A percentile compares a stretch with the other conserved stretches of the same genome.
Evolutionary conservation across 192 early-diverging fungal species (phyloP).

Genomic region (Podila minutissima): DNA sequence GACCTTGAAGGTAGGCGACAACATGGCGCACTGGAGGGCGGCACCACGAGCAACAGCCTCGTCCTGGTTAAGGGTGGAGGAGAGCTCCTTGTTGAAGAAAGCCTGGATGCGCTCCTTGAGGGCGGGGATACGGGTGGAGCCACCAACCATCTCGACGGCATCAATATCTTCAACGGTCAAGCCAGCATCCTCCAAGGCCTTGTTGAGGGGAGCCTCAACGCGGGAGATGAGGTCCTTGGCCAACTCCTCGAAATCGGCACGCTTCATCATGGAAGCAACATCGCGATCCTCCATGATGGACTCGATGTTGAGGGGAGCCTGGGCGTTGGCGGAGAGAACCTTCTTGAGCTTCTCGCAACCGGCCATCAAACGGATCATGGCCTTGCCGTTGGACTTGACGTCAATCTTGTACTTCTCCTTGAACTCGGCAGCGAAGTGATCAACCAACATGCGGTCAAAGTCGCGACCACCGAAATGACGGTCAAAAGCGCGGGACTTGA

Average conservation of each 20-base stretch:
- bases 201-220: conserved; percentile 76
- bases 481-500: conserved; percentile 93
- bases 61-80: conserved; percentile 96
- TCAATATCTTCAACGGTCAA: conserved; percentile 86
- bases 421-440: conserved; percentile 90
- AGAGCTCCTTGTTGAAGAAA: conserved; percentile 91
- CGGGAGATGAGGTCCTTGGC: conserved; percentile 76
- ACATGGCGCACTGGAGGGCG: conserved; percentile 97
- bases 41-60: conserved; percentile 97
- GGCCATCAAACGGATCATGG: conserved; percentile 87
- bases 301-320: conserved; percentile 94
- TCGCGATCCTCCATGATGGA: conserved; percentile 98
- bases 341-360: conserved; percentile 98
- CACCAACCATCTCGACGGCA: conserved; percentile 95
- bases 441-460: conserved; percentile 91
- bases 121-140: conserved; percentile 92
- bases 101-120: conserved; percentile 91
- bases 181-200: conserved; percentile 82
- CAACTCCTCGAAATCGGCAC: conserved; percentile 90
- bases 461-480: conserved; percentile 96
- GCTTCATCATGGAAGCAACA: conserved; percentile 85
- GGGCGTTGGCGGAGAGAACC: conserved; percentile 91
- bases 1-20: conserved; percentile 98
- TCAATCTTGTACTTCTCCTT: conserved; percentile 97
- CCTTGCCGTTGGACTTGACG: conserved; percentile 90